Conservation (phyloP, 2,329 filamentous ascomycete species). For the Alternaria gansuensis region DNA sequence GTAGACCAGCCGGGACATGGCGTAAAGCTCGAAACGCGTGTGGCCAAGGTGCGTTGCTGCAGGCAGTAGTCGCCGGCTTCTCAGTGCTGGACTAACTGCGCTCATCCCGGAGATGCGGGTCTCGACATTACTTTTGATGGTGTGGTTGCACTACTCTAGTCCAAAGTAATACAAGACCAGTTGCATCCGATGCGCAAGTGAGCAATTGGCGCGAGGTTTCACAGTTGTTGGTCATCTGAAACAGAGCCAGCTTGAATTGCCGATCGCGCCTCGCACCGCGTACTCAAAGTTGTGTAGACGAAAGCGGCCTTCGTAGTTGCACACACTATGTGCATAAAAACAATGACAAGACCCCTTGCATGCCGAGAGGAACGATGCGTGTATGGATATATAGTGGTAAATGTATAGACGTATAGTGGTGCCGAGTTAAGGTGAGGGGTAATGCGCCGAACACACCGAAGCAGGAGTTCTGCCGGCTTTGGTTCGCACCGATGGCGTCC, state of each 20-base stretch:
- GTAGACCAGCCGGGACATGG: neutral
- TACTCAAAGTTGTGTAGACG: neutral
- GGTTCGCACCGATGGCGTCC: conserved; percentile 4
- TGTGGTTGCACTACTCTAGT: neutral
- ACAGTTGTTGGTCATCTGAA: conserved; percentile 5
- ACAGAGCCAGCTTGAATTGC: neutral
- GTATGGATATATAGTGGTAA: conserved; percentile 1
- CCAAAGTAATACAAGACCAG: neutral
- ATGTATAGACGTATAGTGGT: conserved; percentile 15
- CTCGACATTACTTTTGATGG: conserved; percentile 12
- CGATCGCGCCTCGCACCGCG: neutral
- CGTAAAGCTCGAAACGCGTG: neutral
- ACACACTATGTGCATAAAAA: conserved; percentile 12
- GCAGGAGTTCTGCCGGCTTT: conserved; percentile 15
- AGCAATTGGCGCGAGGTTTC: conserved; percentile 2
- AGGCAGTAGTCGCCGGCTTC: conserved; percentile 9
- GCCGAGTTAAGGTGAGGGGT: conserved; percentile 20
- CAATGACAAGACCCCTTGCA: conserved; percentile 1
- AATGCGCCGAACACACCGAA: conserved; percentile 19
- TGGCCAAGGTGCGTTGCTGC: conserved; percentile 4
- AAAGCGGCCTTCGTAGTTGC: neutral
- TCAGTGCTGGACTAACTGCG: neutral
- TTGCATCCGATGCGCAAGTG: neutral
- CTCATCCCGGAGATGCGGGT: conserved; percentile 10
- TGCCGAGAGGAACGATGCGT: conserved; percentile 3